Base-by-base conservation (phyloP, 345 rosid genomes). In the Clarkia xantiana region DNA sequence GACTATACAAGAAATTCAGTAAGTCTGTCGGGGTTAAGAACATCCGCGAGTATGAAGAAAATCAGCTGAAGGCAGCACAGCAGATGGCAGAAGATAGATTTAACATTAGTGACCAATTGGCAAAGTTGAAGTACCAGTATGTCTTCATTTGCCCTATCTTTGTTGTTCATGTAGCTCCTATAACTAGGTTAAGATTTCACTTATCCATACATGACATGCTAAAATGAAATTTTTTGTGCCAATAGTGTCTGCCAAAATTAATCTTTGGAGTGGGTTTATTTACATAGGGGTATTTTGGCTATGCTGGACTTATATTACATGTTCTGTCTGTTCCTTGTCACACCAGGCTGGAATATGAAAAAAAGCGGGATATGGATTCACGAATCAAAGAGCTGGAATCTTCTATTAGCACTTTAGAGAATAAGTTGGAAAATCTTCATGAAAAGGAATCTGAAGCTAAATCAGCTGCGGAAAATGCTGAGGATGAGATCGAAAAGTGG, bases 31-130 rank as follows among this genome's bases (percentile, higher is more conserved):
- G 94, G 22, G 93, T 91, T 58, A 68, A 78, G 59, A 91, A 91
- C 63, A 86, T 91, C 58, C 98, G 93, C 50, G 93, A 84, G 70
- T 91, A 84, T 68, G 96, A 91, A 66, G 98, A 91, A 71, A 84
- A 76, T 59, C 93, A 91, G 76, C 76, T 91, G 56, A 86, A 87
- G 79, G 85, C 69, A 75, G 93, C 96, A 40, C 78, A 84, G 66
- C 52, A 70, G 54, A 76, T 76, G 74, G 98, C 86, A 53, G 94
- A 91, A 58, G 96, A 84, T 64, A 86, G 94, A 75, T 78, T 91
- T 64, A 77, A 62, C 64, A 69, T 91, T 65, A 91, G 89, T 55
- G 88, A 76, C 60, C 98, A 86, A 83, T 77, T 91, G 46, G 76
- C 96, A 14, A 90, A 90, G 80, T 69, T 83, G 71, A 90, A 86